A percentile compares a stretch with the other conserved stretches of the same genome.
Evolutionary conservation across 345 rosid genomes (phyloP).

Genomic region (Hypericum androsaemum): DNA sequence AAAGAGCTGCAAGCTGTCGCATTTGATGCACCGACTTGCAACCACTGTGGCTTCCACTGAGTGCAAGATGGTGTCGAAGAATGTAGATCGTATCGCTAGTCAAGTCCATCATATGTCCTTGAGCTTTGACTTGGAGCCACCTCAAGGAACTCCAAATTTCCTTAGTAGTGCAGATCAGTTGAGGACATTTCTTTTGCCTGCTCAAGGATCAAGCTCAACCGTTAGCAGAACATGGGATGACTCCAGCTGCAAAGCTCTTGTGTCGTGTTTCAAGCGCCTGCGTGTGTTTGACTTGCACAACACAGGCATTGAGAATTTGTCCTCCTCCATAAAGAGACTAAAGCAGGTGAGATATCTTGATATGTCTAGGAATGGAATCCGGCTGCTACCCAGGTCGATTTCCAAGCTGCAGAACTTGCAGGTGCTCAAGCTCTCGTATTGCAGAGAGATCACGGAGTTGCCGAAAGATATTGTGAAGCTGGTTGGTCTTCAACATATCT

Average conservation of each 20-base stretch:
- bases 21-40: constrained; percentile 21
- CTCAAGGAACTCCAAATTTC: background rate
- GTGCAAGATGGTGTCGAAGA: background rate
- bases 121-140: background rate
- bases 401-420: background rate
- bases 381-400: constrained; percentile 8
- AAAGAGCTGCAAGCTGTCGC: background rate
- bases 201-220: too few relatives aligned
- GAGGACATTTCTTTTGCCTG: background rate
- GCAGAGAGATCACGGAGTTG: background rate
- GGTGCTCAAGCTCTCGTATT: constrained; percentile 3
- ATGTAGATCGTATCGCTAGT: background rate
- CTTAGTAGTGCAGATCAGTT: background rate
- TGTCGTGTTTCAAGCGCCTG: background rate
- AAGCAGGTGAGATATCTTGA: constrained; percentile 14
- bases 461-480: background rate
- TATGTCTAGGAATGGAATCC: constrained; percentile 9
- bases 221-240: background rate
- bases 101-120: constrained; percentile 10
- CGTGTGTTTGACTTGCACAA: background rate
- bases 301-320: background rate
- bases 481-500: constrained; percentile 7
- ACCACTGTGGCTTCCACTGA: constrained; percentile 2
- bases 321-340: constrained; percentile 5
- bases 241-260: background rate